Base-by-base conservation (phyloP, 1,284 basidiomycete genomes). In the Peniophora sp. region DNA sequence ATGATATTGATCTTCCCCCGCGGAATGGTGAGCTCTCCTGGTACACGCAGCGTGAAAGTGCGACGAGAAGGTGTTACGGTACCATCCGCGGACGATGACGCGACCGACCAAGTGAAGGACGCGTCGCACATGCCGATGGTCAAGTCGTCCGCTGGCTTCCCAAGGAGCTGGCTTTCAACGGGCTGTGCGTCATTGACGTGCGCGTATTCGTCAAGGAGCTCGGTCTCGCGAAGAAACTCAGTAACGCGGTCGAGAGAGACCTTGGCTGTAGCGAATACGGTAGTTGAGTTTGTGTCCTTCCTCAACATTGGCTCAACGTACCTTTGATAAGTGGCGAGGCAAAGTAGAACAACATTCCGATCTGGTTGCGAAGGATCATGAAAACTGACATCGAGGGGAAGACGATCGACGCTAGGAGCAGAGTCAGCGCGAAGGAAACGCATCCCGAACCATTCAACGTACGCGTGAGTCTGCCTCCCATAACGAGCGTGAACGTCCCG, bases 1-100 rank as follows among this genome's bases (percentile, higher is more conserved):
- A 88, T 73, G 35, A 88, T 63, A 59, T 84, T 85, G 57, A 87
- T 64, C 56, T 72, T 68, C 10, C 78, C 77, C 36, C 70, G 72
- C 53, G 74, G 72, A 66, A 88, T 86, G 3, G 70, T 60, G n/a
- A 86, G 61, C 54, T 84, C 78, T 17, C 65, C 70, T 1, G 77
- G 71, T 17, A 83, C 66, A 0, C 61, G 61, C 11, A 85, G 69
- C 6, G 62, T 65, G 65, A 82, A 83, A 49, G 69, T 70, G 17
- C 69, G 62, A 5, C 57, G 56, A 1, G 54, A 59, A 2, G 65
- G 66, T 1, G 65, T 68, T 20, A 57, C 8, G 11, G 55, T 36
- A 8, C 32, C 19, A 14, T 54, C 50, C 12, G 62, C 55, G 3
- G 66, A 64, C 39, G 64, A 32, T 12, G 63, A 62, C 0, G 63